Evolutionary conservation across 306 rosid genomes (phyloP).

Genomic region (Neltuma alba): DNA sequence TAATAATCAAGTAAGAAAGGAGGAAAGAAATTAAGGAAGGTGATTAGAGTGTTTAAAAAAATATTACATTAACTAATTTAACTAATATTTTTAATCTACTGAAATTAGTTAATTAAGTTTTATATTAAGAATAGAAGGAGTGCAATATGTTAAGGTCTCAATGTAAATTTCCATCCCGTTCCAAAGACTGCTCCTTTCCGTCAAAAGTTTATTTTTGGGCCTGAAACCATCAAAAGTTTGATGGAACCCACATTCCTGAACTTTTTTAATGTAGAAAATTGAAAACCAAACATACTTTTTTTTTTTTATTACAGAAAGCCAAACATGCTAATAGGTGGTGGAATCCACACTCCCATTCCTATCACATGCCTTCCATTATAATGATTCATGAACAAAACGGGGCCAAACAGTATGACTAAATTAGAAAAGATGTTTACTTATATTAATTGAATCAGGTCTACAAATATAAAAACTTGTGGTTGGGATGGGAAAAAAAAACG

Average conservation of each 20-base stretch:
- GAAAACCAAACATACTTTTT: not conserved
- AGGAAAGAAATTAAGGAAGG: too few species aligned
- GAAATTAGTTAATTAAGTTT: too few species aligned
- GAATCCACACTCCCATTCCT: not conserved
- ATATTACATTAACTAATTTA: too few species aligned
- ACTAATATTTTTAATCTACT: too few species aligned
- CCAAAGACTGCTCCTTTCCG: not conserved
- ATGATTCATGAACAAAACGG: not conserved
- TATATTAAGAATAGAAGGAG: too few species aligned
- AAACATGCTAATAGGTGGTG: not conserved
- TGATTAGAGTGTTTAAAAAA: too few species aligned
- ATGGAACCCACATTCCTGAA: not conserved
- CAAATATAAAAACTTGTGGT: too few species aligned
- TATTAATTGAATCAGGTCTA: not conserved
- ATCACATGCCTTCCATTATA: not conserved
- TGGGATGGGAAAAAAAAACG: too few species aligned
- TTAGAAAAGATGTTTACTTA: too few species aligned
- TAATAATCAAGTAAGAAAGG: too few species aligned
- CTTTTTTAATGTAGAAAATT: not conserved
- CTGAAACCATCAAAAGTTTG: not conserved
- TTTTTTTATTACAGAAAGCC: too few species aligned
- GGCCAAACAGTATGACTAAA: not conserved
- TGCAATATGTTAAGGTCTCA: not conserved
- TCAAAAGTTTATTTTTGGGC: too few species aligned
- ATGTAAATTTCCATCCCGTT: not conserved